Evolutionary conservation across 2,329 filamentous ascomycete genomes (phyloP), one percentile per base, ranked within the genome.

Genomic region (Zopfia rhizophila): DNA sequence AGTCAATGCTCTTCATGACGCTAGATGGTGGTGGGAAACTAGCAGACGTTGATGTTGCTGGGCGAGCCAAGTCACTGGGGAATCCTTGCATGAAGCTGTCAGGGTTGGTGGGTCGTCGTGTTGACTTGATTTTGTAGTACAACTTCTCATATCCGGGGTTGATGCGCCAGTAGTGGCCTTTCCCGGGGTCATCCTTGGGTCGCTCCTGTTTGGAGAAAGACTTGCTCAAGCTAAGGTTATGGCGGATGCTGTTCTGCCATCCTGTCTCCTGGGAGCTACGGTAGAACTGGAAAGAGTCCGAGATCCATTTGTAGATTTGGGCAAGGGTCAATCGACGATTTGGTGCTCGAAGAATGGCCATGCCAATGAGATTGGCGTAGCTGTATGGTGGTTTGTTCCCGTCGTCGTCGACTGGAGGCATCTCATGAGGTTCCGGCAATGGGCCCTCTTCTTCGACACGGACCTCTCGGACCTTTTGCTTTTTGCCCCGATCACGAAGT

Each of bases 261-360:
- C 94, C 93, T 8, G 89, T 86, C 62, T 97, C 91, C 44, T 87
- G 83, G 30, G 85, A 83, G 58, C 84, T 87, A 77, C 68, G 68
- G 55, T 97, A 99, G 74, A 93, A 97, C 4, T 84, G 86, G 69
- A 89, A 97, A 13, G 88, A 92, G 69, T 95, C 90, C n/a, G 91
- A 95, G 62, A 99, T 97, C 93, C 94, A 99, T 69, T 96, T 96
- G 81, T 97, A 99, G 60, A 99, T 99, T 72, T 97, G 91, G 18
- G 91, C 86, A 13, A 99, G 81, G 1, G 94, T 97, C 52, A 97
- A 80, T 39, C 90, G 88, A 49, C 91, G 86, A 51, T 87, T 85
- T 10, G 89, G 87, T 4, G 94, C 90, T 52, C 92, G 86, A 16
- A 97, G 79, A 61, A 99, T 97, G 38, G 94, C 91, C 92, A 97